These are phyloP conservation scores for Macrolepiota fuliginosa DNA, from an alignment of 768 basidiomycete species.

Conservation along the genomic window DNA sequence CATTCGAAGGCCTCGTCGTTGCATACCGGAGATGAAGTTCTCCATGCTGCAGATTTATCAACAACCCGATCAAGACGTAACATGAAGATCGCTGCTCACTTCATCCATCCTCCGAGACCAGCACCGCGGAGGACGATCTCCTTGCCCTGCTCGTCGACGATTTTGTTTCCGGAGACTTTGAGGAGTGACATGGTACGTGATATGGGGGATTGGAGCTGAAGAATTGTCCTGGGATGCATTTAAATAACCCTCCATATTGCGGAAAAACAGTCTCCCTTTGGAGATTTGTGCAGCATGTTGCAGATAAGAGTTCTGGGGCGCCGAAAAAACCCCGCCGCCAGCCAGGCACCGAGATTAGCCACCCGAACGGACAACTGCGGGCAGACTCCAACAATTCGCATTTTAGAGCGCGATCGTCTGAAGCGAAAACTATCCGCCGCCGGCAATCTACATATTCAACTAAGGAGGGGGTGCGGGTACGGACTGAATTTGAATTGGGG, in stretches of 20 bases:
- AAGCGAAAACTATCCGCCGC: no score
- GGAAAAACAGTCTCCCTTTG: neutral
- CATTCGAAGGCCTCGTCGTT: neutral
- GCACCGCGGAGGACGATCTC: constrained; percentile 67
- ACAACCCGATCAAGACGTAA: neutral
- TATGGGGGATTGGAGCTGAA: neutral
- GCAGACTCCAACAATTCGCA: neutral
- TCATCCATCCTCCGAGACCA: constrained; percentile 82
- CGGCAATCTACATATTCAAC: no score
- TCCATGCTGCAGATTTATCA: constrained; percentile 52
- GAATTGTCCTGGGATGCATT: neutral
- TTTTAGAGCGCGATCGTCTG: neutral
- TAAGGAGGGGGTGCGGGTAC: no score
- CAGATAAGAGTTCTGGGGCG: neutral
- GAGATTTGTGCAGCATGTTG: neutral
- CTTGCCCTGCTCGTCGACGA: constrained; percentile 54
- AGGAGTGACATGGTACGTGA: constrained; percentile 43
- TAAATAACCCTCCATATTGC: neutral
- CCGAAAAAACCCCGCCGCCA: neutral
- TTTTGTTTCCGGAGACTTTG: constrained; percentile 54
- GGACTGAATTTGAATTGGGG: no score
- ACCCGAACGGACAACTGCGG: neutral
- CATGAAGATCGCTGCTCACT: constrained; percentile 39
- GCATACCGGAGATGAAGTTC: constrained; percentile 66
- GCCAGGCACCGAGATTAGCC: neutral